Evolutionary conservation across 202 grass and related monocot species (phyloP), one percentile per base, ranked within the genome.

Genomic region (Setaria italica): DNA sequence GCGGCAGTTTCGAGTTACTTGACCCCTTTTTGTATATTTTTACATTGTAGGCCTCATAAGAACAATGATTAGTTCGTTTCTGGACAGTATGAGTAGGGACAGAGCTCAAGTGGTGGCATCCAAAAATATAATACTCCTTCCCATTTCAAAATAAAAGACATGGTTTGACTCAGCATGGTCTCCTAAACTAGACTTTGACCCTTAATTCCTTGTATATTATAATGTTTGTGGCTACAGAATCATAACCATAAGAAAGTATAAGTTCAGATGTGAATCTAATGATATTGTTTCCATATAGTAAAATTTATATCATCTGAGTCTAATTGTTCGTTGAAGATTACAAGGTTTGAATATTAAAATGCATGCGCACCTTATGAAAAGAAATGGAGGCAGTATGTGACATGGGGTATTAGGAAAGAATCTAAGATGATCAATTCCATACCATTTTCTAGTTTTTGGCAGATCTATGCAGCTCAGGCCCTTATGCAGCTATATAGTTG

Each of bases 401-500:
- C 15, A 34, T 48, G 39, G n/a, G 20, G 15, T 66, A 37, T 15
- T 85, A 76, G 70, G 50, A 75, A 62, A 62, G 70, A 48, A 21
- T 81, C 11, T 69, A 35, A 46, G 45, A 85, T 75, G 53, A 45
- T 81, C 32, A 16, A 62, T 71, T 25, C 7, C 63, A 19, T 70
- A 69, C 51, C 17, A 45, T 60, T 50, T 89, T 85, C 58, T 79
- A 43, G 35, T 25, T 72, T 62, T 53, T 69, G 19, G 15, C 32
- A 75, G 45, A 70, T 85, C 45, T 81, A 51, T 81, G 77, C 41
- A 55, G 21, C 80, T 80, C 11, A 53, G 53, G 47, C 19, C 4
- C 69, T 80, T 74, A 25, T 25, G n/a, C 76, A 14, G 39, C 25
- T 21, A 63, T 71, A 81, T 46, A 35, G 46, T 76, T 75, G 51